These are phyloP conservation scores for Bullera alba DNA, from an alignment of 768 basidiomycete genomes.

Conservation along the genomic window DNA sequence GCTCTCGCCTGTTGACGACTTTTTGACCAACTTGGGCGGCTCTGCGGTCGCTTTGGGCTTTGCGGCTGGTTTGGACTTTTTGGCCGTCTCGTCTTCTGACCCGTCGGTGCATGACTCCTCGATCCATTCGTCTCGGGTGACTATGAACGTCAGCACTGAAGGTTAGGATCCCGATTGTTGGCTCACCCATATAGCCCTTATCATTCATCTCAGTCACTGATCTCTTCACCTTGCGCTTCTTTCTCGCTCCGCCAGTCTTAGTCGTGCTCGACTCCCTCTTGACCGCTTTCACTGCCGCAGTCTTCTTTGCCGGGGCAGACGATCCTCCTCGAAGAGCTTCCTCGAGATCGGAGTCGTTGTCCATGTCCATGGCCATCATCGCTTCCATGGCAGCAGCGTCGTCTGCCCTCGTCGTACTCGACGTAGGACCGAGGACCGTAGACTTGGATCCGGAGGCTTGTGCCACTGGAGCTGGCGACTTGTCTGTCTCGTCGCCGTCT, in stretches of 20 bases:
- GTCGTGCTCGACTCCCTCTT: conserved; percentile 7
- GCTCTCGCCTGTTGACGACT: not conserved
- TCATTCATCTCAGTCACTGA: conserved; percentile 21
- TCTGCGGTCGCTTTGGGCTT: not conserved
- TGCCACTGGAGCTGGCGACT: not conserved
- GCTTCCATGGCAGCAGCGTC: conserved; percentile 38
- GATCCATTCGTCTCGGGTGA: not conserved
- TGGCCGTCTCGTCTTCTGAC: no score
- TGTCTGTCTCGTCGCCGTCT: conserved; percentile 1
- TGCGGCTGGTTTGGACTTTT: not conserved
- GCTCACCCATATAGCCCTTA: conserved; percentile 38
- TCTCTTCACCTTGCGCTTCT: conserved; percentile 34
- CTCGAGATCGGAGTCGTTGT: conserved; percentile 1
- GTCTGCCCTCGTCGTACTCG: conserved; percentile 20
- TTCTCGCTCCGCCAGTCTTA: conserved; percentile 10
- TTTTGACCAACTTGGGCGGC: conserved; percentile 1
- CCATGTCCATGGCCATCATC: conserved; percentile 31
- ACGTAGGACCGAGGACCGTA: conserved; percentile 11
- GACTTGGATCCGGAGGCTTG: not conserved
- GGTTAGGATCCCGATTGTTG: not conserved
- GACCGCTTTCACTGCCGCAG: not conserved
- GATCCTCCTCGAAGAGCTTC: not conserved
- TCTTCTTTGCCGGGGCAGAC: no score
- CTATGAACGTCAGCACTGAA: not conserved
- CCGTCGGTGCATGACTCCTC: not conserved